Percentiles rank a stretch among this genome's conserved stretches.
phyloP scores from a whole-genome alignment of 768 basidiomycete genomes.

The Coprinopsis strossmayeri region DNA sequence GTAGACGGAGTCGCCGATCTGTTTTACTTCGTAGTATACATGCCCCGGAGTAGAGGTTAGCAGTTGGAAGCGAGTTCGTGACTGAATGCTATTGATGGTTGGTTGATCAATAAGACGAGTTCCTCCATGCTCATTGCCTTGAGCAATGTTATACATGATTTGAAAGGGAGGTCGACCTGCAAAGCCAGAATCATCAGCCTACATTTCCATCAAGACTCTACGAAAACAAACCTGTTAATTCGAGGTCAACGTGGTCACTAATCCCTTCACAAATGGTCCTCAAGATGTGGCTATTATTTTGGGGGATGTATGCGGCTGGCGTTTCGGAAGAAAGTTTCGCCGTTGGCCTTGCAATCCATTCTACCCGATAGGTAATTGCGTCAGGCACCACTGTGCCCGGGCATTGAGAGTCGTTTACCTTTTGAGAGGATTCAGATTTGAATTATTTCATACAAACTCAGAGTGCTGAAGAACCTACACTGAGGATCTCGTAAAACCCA shows the following conservation, averaged over 20 bases:
- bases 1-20: conserved; percentile 82
- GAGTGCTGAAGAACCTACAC: conserved; percentile 29
- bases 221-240: conserved; percentile 53
- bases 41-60: conserved; percentile 72
- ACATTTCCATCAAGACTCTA: neutral
- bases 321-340: conserved; percentile 61
- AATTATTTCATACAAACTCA: conserved; percentile 13
- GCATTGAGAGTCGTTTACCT: conserved; percentile 85
- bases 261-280: conserved; percentile 78
- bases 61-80: conserved; percentile 72
- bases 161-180: conserved; percentile 90
- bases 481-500: conserved; percentile 69
- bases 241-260: conserved; percentile 78
- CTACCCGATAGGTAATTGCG: conserved; percentile 61
- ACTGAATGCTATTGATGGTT: conserved; percentile 80
- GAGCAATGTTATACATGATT: conserved; percentile 82
- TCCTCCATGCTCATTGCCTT: conserved; percentile 59
- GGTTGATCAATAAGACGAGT: conserved; percentile 70
- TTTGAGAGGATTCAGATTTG: conserved; percentile 13
- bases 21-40: conserved; percentile 87
- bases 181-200: neutral
- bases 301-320: conserved; percentile 46
- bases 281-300: conserved; percentile 72
- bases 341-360: conserved; percentile 75
- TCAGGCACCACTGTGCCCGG: conserved; percentile 60